Base-by-base conservation (phyloP, 495 filamentous ascomycete species). In the Aspergillus incahuasiensis region DNA sequence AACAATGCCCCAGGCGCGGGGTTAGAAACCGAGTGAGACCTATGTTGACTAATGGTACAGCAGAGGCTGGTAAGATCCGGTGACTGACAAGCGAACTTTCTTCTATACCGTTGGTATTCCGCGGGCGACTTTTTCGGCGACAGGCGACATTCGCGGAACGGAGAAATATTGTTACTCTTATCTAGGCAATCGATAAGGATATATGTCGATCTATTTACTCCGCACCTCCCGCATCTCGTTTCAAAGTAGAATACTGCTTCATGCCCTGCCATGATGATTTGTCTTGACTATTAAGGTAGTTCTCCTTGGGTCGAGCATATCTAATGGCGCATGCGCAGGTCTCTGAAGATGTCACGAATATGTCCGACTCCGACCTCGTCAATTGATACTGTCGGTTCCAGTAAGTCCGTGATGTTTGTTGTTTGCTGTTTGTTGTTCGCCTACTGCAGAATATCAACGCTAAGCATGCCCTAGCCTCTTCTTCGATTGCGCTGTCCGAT, bases 321-420 rank as follows among this genome's bases (percentile, higher is more conserved):
- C 21, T 24, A n/a, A 39, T 46, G 45, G 25, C 42, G 35, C 20
- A 25, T 16, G 13, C n/a, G 22, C 19, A 13, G 32, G 18, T 32
- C 12, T 18, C 19, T 9, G 15, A 50, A 43, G 35, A 42, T 56
- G 22, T 35, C 52, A 43, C 48, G 56, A 45, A 39, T 38, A 25
- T 51, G 32, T 32, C 24, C 50, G 35, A 32, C 21, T 44, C 43
- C 52, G 24, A 53, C 48, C 46, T 59, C 62, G 63, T 66, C 62
- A 68, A 75, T 75, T 69, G 71, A 75, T 59, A 67, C 68, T 20
- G 64, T 54, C 5, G 64, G 59, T 39, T 68, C 64, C 55, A 63
- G 72, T 72, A 53, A 62, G 54, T 65, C 38, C 6, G 30, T 16
- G 20, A 18, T 43, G 16, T 13, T 46, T 43, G 12, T 21, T 18